Percentiles rank a stretch among this genome's conserved stretches.
Conservation (phyloP, 805 yeast genomes). For the Yamadazyma laniorum region DNA sequence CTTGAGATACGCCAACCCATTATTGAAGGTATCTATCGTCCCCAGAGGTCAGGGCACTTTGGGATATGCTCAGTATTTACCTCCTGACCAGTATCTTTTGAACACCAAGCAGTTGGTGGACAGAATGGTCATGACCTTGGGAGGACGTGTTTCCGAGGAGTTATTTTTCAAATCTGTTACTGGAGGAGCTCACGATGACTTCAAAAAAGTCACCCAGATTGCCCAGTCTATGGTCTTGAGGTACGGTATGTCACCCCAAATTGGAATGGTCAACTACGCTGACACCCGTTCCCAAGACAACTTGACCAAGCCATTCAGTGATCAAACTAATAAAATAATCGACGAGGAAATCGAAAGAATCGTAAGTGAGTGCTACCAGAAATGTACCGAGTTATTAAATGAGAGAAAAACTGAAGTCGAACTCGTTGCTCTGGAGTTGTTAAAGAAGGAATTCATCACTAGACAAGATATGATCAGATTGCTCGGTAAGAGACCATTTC, state of each 20-base stretch:
- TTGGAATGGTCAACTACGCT: slow-evolving; percentile 64
- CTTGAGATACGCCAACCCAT: slow-evolving; percentile 82
- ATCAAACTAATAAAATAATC: slow-evolving; percentile 65
- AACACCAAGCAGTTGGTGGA: slow-evolving; percentile 74
- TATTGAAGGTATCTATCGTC: slow-evolving; percentile 87
- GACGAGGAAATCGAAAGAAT: slow-evolving; percentile 69
- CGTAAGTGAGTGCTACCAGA: slow-evolving; percentile 61
- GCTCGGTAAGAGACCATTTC: slow-evolving; percentile 76
- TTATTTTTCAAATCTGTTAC: slow-evolving; percentile 84
- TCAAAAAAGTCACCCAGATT: slow-evolving; percentile 85
- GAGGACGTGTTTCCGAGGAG: slow-evolving; percentile 92
- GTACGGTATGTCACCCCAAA: slow-evolving; percentile 81
- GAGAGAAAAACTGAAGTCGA: slow-evolving; percentile 62
- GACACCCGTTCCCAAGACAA: slow-evolving; percentile 50
- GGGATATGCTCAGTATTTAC: slow-evolving; percentile 94
- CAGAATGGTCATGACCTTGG: slow-evolving; percentile 91
- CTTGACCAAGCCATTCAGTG: slow-evolving; percentile 77
- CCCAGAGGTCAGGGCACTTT: slow-evolving; percentile 94
- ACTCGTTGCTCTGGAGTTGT: slow-evolving; percentile 70
- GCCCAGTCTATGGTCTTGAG: slow-evolving; percentile 87
- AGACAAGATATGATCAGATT: slow-evolving; percentile 77
- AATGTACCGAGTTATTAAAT: slow-evolving; percentile 55
- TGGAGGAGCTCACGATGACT: slow-evolving; percentile 90
- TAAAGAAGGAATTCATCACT: slow-evolving; percentile 72
- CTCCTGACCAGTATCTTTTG: slow-evolving; percentile 81